Evolutionary conservation across 257 asterid species (phyloP).

Genomic region (Echium plantagineum): DNA sequence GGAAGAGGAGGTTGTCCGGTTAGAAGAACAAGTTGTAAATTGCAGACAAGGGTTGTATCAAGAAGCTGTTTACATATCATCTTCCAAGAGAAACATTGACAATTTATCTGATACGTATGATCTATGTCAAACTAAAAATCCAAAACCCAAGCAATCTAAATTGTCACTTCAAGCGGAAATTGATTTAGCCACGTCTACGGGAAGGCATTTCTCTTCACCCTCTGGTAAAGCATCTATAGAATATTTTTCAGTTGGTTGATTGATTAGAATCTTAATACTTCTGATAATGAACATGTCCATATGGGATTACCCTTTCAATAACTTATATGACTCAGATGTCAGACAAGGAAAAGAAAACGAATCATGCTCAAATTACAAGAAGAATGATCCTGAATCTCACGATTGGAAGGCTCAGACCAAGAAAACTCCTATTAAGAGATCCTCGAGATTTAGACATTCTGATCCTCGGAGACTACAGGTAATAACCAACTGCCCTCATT

Average conservation of each 20-base stretch:
- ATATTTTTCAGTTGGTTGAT: constrained; percentile 7
- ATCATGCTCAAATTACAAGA: constrained; percentile 26
- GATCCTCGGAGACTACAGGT: constrained; percentile 48
- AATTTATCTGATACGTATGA: constrained; percentile 30
- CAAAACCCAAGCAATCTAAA: constrained; percentile 37
- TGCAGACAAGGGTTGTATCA: constrained; percentile 84
- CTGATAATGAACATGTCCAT: neutral
- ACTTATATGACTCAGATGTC: constrained; percentile 42
- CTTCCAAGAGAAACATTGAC: constrained; percentile 28
- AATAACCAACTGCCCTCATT: constrained; percentile 13
- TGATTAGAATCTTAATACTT: neutral
- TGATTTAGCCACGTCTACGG: constrained; percentile 14
- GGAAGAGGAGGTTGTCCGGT: constrained; percentile 96
- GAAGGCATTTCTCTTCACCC: constrained; percentile 23
- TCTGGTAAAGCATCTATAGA: constrained; percentile 25
- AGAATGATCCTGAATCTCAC: constrained; percentile 34
- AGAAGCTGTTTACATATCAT: constrained; percentile 51
- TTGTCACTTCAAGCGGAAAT: constrained; percentile 28
- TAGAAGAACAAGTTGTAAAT: constrained; percentile 75
- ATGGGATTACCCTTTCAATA: constrained; percentile 29
- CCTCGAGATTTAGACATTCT: constrained; percentile 29
- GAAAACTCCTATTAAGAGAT: constrained; percentile 39
- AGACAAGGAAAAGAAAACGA: constrained; percentile 49
- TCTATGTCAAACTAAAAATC: constrained; percentile 21
- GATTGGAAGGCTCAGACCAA: constrained; percentile 24